Base-by-base conservation (phyloP, 2,329 filamentous ascomycete species). In the Botrytis deweyae region DNA sequence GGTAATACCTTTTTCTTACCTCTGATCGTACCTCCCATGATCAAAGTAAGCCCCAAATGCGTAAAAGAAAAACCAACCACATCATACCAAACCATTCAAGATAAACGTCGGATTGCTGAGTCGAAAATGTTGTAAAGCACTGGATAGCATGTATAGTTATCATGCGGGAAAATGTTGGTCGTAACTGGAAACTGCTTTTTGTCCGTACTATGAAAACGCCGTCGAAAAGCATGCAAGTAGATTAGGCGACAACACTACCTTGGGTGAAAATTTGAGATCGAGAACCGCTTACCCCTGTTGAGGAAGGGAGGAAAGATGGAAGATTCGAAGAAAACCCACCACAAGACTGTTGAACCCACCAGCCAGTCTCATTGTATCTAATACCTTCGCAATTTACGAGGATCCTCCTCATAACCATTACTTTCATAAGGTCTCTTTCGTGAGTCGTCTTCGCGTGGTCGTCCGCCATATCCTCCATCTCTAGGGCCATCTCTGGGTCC, bases 331-430 rank as follows among this genome's bases (percentile, higher is more conserved):
- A 86, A 69, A 85, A 86, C 86, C 85, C 85, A 87, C 85, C 84
- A 81, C 82, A 83, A 83, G 81, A 83, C 77, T 65, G 29, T 52
- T 33, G 29, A 79, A 80, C 78, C 66, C 76, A 76, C 71, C 72
- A 58, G 73, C 70, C 76, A 75, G 76, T 74, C 75, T 76, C 81
- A 75, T 73, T 82, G 81, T 81, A 81, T 81, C 84, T 85, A 90
- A 83, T 91, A 91, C 76, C 89, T 88, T 76, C 89, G 88, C 76
- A 91, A 81, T 83, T 91, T 91, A 74, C 81, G 84, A 68, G 89
- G 88, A 83, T 97, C 95, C 81, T 97, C 94, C 70, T 97, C 94
- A 83, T 92, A 94, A 70, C 90, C 87, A 70, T 97, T 94, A 83
- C 76, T 75, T 62, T 90, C 88, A 81, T 84, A 80, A 75, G 82